Percentiles rank a stretch among this genome's conserved stretches.
These are phyloP conservation scores for Grammothele lineata DNA, from an alignment of 768 basidiomycete genomes.

Conservation along the genomic window DNA sequence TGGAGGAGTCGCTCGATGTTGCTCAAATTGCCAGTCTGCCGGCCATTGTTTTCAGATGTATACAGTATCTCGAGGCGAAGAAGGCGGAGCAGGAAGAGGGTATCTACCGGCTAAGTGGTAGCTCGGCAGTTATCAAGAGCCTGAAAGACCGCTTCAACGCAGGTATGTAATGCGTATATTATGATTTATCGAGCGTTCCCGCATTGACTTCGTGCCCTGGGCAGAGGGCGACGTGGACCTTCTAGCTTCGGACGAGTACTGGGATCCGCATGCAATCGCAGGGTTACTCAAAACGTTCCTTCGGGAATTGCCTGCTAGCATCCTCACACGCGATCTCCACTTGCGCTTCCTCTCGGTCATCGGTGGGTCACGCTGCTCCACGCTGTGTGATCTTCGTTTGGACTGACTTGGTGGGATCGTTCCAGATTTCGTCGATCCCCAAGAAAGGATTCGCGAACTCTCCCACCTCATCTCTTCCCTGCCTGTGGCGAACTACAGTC, in stretches of 20 bases:
- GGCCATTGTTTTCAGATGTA: constrained; percentile 91
- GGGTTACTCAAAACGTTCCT: constrained; percentile 92
- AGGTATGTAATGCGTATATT: constrained; percentile 43
- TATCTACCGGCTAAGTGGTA: constrained; percentile 93
- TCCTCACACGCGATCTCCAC: constrained; percentile 90
- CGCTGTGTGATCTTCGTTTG: constrained; percentile 1
- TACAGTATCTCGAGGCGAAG: constrained; percentile 92
- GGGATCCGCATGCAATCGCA: constrained; percentile 97
- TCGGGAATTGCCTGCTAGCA: constrained; percentile 88
- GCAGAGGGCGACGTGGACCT: constrained; percentile 96
- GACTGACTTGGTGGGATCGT: constrained; percentile 1
- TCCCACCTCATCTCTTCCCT: constrained; percentile 81
- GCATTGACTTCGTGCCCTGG: neutral
- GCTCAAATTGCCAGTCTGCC: constrained; percentile 89
- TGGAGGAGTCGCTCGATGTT: constrained; percentile 86
- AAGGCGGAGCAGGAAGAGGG: constrained; percentile 96
- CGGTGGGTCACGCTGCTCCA: constrained; percentile 49
- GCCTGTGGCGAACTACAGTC: constrained; percentile 89
- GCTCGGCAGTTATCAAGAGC: constrained; percentile 90
- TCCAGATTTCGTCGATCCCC: constrained; percentile 82
- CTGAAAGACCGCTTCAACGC: constrained; percentile 91
- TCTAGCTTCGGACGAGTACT: constrained; percentile 82
- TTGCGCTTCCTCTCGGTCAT: constrained; percentile 88
- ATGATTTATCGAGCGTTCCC: neutral
- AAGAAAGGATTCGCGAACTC: constrained; percentile 86